These are phyloP conservation scores for Solanum chacoense DNA, from an alignment of 305 asterid species.

Conservation along the genomic window DNA sequence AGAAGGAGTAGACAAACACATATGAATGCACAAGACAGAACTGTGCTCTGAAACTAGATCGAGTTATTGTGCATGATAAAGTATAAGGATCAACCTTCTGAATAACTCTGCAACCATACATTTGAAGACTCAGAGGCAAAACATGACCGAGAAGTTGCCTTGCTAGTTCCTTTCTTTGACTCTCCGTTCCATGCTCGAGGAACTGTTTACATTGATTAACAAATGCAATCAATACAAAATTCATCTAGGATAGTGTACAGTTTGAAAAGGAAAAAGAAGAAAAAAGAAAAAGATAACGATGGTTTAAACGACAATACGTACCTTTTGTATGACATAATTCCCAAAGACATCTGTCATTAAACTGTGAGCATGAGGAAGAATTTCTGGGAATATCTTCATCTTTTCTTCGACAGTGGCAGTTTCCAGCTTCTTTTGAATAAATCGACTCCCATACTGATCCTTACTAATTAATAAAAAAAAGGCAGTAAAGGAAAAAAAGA, in stretches of 20 bases:
- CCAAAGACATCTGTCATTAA: constrained; percentile 82
- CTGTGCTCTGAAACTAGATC: neutral
- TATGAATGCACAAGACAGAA: neutral
- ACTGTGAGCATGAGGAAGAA: constrained; percentile 53
- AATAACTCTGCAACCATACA: constrained; percentile 93
- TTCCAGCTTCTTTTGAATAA: constrained; percentile 91
- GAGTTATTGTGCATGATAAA: neutral
- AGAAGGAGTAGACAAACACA: neutral
- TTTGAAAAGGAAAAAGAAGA: neutral
- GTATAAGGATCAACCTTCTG: constrained; percentile 57
- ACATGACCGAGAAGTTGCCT: constrained; percentile 64
- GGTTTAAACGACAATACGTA: neutral
- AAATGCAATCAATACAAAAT: constrained; percentile 3
- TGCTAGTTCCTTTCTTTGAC: constrained; percentile 66
- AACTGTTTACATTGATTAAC: constrained; percentile 33
- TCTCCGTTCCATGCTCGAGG: constrained; percentile 72
- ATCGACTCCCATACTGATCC: constrained; percentile 92
- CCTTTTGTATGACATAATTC: constrained; percentile 89
- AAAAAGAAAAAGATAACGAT: neutral
- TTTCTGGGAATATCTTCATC: constrained; percentile 48
- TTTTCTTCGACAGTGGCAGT: constrained; percentile 62
- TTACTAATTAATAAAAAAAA: constrained; percentile 29
- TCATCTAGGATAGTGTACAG: neutral
- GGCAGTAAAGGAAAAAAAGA: neutral
- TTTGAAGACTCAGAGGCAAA: constrained; percentile 77